A percentile compares a stretch with the other conserved stretches of the same genome.
These are phyloP conservation scores for Tolypocladium endophyticum DNA, from an alignment of 2,329 filamentous ascomycete genomes.

Conservation along the genomic window DNA sequence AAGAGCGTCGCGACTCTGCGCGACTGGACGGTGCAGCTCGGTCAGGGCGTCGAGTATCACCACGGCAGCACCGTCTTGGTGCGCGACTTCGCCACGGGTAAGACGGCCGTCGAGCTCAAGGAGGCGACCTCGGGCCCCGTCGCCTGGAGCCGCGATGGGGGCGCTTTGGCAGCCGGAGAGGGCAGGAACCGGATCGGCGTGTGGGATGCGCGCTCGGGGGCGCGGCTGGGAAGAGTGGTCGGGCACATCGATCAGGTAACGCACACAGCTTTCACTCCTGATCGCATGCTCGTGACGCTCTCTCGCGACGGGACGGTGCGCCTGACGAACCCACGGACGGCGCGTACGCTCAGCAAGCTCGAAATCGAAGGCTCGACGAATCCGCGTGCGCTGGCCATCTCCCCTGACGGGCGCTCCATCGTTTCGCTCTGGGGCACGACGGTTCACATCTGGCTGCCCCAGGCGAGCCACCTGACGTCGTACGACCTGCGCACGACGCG, in stretches of 20 bases:
- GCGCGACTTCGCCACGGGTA: slow-evolving; percentile 18
- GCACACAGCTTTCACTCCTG: slow-evolving; percentile 23
- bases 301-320: slow-evolving; percentile 26
- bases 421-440: slow-evolving; percentile 27
- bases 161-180: slow-evolving; percentile 19
- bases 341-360: slow-evolving; percentile 24
- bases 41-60: slow-evolving; percentile 18
- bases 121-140: slow-evolving; percentile 17
- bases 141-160: slow-evolving; percentile 21
- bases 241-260: slow-evolving; percentile 26
- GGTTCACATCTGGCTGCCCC: slow-evolving; percentile 26
- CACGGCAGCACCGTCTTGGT: slow-evolving; percentile 19
- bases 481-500: slow-evolving; percentile 25
- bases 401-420: slow-evolving; percentile 20
- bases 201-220: slow-evolving; percentile 19
- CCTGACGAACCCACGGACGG: slow-evolving; percentile 20
- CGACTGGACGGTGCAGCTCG: slow-evolving; percentile 18
- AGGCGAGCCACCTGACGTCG: slow-evolving; percentile 18
- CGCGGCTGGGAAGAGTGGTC: slow-evolving; percentile 18
- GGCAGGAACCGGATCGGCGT: slow-evolving; percentile 16
- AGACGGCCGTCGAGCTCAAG: slow-evolving; percentile 19
- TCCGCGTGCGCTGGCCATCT: slow-evolving; percentile 22
- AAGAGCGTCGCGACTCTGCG: slow-evolving; percentile 17
- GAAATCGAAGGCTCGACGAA: slow-evolving; percentile 20
- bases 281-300: slow-evolving; percentile 21